These are phyloP conservation scores for Calamus simplicifolius DNA, from an alignment of 176 grass and related monocot genomes.

Conservation along the genomic window DNA sequence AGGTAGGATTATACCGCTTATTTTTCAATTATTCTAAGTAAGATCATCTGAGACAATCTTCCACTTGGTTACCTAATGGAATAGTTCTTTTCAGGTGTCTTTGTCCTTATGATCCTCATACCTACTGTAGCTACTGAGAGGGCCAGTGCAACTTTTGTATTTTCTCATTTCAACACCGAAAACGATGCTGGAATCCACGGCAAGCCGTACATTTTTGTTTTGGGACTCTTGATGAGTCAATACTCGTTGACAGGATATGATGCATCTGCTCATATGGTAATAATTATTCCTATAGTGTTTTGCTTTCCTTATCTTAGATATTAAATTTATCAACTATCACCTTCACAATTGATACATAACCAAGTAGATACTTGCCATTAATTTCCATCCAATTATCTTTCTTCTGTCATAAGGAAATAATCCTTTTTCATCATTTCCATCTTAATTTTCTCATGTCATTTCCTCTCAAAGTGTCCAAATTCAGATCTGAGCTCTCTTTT, in stretches of 20 bases:
- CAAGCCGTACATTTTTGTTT: conserved; percentile 68
- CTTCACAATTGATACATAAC: too few species aligned
- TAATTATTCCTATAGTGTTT: neutral
- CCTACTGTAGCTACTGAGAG: conserved; percentile 70
- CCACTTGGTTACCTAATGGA: too few species aligned
- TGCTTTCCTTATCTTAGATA: too few species aligned
- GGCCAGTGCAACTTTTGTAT: conserved; percentile 68
- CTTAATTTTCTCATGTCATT: too few species aligned
- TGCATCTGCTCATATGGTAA: conserved; percentile 85
- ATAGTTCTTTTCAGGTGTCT: conserved; percentile 34
- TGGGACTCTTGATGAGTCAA: conserved; percentile 90
- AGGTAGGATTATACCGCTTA: conserved; percentile 20
- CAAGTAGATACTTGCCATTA: too few species aligned
- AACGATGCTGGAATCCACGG: conserved; percentile 72
- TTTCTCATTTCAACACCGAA: conserved; percentile 81
- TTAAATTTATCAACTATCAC: too few species aligned
- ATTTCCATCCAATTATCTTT: too few species aligned
- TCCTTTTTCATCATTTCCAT: too few species aligned
- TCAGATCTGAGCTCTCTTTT: too few species aligned
- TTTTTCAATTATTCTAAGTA: neutral
- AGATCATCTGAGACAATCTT: too few species aligned
- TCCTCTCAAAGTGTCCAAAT: too few species aligned
- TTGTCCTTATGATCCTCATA: conserved; percentile 73
- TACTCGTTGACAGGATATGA: conserved; percentile 82
- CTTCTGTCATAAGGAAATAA: too few species aligned